phyloP scores from a whole-genome alignment of 345 rosid genomes.

The Brassica incana region DNA sequence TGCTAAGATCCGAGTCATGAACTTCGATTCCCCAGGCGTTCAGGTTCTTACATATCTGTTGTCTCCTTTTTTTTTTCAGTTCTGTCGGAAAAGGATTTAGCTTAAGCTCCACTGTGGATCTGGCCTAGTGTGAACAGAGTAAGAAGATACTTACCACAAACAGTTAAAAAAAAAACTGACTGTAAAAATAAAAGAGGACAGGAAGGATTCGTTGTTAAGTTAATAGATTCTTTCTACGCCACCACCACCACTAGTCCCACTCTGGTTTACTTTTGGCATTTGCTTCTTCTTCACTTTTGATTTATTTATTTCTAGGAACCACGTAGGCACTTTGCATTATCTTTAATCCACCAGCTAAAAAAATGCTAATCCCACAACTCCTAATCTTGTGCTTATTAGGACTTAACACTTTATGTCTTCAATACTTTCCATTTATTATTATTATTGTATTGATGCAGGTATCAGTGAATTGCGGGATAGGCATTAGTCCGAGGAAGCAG shows the following conservation, averaged over 20 bases:
- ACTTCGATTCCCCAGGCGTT: conserved; percentile 93
- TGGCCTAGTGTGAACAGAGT: conserved; percentile 19
- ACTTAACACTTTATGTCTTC: not conserved
- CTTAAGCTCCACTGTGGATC: not conserved
- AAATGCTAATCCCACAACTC: not conserved
- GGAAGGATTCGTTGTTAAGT: conserved; percentile 19
- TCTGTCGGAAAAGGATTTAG: not conserved
- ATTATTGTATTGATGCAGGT: conserved; percentile 54
- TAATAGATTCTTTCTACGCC: conserved; percentile 30
- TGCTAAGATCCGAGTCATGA: conserved; percentile 93
- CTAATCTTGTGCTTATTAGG: not conserved
- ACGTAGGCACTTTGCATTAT: conserved; percentile 12
- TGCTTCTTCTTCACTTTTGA: conserved; percentile 38
- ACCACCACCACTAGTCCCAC: conserved; percentile 34
- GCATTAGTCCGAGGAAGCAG: conserved; percentile 92
- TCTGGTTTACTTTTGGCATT: conserved; percentile 29
- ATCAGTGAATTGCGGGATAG: conserved; percentile 86
- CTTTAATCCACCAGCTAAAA: not conserved
- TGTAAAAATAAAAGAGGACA: not conserved
- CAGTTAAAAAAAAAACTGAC: not conserved
- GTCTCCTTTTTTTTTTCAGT: not conserved
- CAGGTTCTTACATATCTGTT: conserved; percentile 47
- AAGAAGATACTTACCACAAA: conserved; percentile 19
- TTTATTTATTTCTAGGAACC: conserved; percentile 26
- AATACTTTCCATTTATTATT: not conserved